A percentile compares a stretch with the other conserved stretches of the same genome.
Conservation (phyloP, 371 early-diverging fungal genomes). For the Blakeslea trispora region DNA sequence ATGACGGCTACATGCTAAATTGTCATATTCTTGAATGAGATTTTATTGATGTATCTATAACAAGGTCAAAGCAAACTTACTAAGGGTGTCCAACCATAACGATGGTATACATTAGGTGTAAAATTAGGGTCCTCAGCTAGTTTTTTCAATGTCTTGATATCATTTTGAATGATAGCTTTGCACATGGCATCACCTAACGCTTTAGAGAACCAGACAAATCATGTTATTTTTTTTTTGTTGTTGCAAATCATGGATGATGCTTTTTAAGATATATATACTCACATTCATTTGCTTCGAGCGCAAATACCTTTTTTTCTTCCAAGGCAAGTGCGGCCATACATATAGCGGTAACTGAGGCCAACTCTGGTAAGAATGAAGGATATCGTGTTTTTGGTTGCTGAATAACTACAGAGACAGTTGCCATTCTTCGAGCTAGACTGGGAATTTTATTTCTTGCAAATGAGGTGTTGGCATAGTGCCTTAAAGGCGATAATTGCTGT, state of each 20-base stretch:
- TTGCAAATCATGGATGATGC: too few relatives aligned
- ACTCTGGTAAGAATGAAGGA: constrained; percentile 1
- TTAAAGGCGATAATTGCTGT: too few relatives aligned
- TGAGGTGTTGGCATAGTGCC: too few relatives aligned
- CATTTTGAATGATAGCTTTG: constrained; percentile 47
- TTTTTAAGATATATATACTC: constrained; percentile 1
- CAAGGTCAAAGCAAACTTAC: constrained; percentile 24
- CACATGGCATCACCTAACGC: constrained; percentile 44
- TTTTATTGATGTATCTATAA: background rate
- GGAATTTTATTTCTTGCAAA: too few relatives aligned
- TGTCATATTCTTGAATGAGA: background rate
- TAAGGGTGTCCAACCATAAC: constrained; percentile 54
- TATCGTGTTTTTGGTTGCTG: constrained; percentile 1
- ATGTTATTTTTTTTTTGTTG: too few relatives aligned
- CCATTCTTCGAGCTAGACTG: background rate
- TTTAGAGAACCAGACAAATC: constrained; percentile 5
- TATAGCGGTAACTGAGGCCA: constrained; percentile 1
- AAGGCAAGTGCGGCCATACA: constrained; percentile 3
- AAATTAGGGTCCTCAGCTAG: constrained; percentile 50
- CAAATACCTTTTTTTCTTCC: constrained; percentile 9
- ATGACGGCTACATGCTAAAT: constrained; percentile 52
- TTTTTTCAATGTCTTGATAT: constrained; percentile 40
- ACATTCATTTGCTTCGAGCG: constrained; percentile 26
- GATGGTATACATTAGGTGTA: constrained; percentile 47
- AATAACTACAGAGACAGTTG: constrained; percentile 1